Percentiles rank a stretch among this genome's conserved stretches.
These are phyloP conservation scores for Macrolepiota fuliginosa DNA, from an alignment of 768 basidiomycete species.

Conservation along the genomic window DNA sequence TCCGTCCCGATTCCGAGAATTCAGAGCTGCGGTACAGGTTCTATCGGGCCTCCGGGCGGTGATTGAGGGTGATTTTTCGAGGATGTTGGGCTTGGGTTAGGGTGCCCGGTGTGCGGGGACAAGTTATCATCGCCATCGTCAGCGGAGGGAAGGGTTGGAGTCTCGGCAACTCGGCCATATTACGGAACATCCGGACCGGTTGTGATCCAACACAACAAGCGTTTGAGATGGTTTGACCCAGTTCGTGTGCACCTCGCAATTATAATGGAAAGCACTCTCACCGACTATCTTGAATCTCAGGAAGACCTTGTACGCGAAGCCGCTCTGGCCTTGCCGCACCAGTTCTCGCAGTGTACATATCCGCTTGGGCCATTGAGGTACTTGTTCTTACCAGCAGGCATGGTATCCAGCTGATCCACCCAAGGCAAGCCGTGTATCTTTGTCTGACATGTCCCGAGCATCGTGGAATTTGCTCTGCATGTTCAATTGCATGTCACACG, in stretches of 20 bases:
- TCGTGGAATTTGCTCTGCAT: conserved; percentile 77
- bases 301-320: conserved; percentile 49
- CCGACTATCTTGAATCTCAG: conserved; percentile 46
- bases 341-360: conserved; percentile 68
- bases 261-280: conserved; percentile 35
- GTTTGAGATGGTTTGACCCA: neutral
- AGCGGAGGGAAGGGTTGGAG: neutral
- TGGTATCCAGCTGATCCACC: conserved; percentile 14
- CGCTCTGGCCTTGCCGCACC: conserved; percentile 57
- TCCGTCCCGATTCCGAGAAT: conserved; percentile 11
- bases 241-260: neutral
- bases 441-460: conserved; percentile 70
- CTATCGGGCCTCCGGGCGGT: neutral
- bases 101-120: neutral
- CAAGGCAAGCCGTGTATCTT: conserved; percentile 77
- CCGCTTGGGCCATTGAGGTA: conserved; percentile 53
- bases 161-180: neutral
- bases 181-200: conserved; percentile 8
- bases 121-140: neutral
- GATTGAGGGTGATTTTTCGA: neutral
- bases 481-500: conserved; percentile 85
- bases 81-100: neutral
- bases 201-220: neutral
- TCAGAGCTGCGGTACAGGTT: neutral
- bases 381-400: conserved; percentile 5